phyloP scores from a whole-genome alignment of 1,284 basidiomycete species.

The Kalmanozyma brasiliensis region DNA sequence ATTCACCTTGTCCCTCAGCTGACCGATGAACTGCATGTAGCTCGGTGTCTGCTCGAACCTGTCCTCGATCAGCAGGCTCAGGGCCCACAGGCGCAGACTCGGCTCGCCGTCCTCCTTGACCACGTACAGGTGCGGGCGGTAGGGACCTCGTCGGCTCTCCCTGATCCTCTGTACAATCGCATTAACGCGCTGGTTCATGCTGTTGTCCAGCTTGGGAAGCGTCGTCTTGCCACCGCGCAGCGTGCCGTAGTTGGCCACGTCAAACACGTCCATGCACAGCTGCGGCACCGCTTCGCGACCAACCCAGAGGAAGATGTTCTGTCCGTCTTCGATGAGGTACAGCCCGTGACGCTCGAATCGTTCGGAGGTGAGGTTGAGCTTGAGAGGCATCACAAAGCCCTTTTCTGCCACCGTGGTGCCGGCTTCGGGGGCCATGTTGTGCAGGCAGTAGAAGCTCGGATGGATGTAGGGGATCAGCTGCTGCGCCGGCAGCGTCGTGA shows the following conservation, averaged over 20 bases:
- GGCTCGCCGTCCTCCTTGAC: slow-evolving; percentile 99
- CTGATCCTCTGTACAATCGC: slow-evolving; percentile 91
- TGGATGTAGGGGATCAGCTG: slow-evolving; percentile 91
- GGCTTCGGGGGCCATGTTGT: slow-evolving; percentile 94
- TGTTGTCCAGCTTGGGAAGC: slow-evolving; percentile 86
- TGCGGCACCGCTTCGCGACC: slow-evolving; percentile 96
- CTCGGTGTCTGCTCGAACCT: slow-evolving; percentile 92
- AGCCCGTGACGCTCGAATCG: slow-evolving; percentile 93
- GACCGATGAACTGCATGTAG: slow-evolving; percentile 87
- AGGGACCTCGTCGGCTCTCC: slow-evolving; percentile 85
- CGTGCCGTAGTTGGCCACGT: slow-evolving; percentile 85
- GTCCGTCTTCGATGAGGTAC: slow-evolving; percentile 96
- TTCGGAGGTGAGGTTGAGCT: slow-evolving; percentile 92
- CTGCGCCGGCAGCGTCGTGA: slow-evolving; percentile 91
- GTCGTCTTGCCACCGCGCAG: slow-evolving; percentile 93
- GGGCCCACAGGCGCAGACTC: slow-evolving; percentile 85
- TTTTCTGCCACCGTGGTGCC: slow-evolving; percentile 55
- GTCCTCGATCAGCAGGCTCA: slow-evolving; percentile 94
- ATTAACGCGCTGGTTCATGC: slow-evolving; percentile 91
- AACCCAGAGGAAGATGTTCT: slow-evolving; percentile 97
- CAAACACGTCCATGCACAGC: slow-evolving; percentile 92
- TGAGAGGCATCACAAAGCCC: slow-evolving; percentile 78
- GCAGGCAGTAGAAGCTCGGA: slow-evolving; percentile 92
- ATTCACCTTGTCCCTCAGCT: slow-evolving; percentile 63
- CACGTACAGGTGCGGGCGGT: slow-evolving; percentile 93